Base-by-base conservation (phyloP, 2,329 filamentous ascomycete genomes). In the Fusarium protoensiforme region DNA sequence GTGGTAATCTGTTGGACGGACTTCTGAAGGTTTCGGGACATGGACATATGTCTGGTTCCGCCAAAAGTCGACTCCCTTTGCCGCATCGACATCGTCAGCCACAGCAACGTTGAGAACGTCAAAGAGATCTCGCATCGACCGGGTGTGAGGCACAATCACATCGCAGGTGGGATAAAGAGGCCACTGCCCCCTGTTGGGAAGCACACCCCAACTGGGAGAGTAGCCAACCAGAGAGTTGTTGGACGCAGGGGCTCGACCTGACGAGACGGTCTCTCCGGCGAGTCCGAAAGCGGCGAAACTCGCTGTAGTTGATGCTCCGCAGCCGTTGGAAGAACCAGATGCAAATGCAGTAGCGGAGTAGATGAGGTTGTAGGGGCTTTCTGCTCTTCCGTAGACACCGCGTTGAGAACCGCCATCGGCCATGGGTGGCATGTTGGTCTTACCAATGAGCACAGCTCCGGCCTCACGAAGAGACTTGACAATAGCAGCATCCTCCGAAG, bases 381-480 rank as follows among this genome's bases (percentile, higher is more conserved):
- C 88, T 0, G 89, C 87, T 3, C 88, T 82, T 0, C 89, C 88
- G 67, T 89, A 89, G 0, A 88, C 70, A 0, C 89, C 89, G 9
- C 89, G 82, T 67, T 90, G 88, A 84, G 89, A 89, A 0, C 89
- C 89, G 0, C 88, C 88, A 24, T 86, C 85, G 13, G 88, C 89
- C 87, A 90, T 89, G 0, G 89, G 86, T 0, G 81, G 89, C 85
- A 90, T 91, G 3, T 81, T 91, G 0, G 89, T 90, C 51, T 85
- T 84, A 0, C 89, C 89, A 8, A 81, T 66, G 0, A 81, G 58
- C 2, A 81, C 67, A 1, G 75, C 80, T 0, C 80, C 80, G 1
- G 75, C 80, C 0, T 83, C 80, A 5, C 84, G 82, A 7, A 91
- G 80, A 11, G 80, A 79, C 13, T 82, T 73, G 0, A 88, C 87